phyloP scores from a whole-genome alignment of 108 stramenopile species.

The Conticribra weissflogii region DNA sequence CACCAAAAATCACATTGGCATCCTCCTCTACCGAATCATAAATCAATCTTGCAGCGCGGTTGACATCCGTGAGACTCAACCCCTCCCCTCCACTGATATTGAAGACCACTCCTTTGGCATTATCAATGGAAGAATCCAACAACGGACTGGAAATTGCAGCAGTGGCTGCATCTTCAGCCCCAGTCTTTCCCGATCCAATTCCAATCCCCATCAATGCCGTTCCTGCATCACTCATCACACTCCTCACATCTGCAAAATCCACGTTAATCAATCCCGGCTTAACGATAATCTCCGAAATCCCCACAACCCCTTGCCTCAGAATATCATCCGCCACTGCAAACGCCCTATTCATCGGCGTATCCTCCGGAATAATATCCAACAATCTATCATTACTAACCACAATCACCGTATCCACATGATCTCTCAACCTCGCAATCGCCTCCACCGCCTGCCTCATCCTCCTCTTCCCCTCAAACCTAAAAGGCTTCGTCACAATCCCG shows the following conservation, averaged over 20 bases:
- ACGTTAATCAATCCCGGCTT: constrained; percentile 92
- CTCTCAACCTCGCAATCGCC: constrained; percentile 65
- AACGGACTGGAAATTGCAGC: constrained; percentile 88
- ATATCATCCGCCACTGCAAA: constrained; percentile 93
- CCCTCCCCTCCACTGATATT: constrained; percentile 86
- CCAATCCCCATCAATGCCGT: constrained; percentile 93
- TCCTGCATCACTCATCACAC: constrained; percentile 89
- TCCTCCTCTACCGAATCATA: constrained; percentile 81
- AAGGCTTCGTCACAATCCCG: constrained; percentile 88
- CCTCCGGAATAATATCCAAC: constrained; percentile 78
- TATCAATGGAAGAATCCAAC: constrained; percentile 80
- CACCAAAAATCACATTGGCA: constrained; percentile 90
- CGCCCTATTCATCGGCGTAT: constrained; percentile 82
- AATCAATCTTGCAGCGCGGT: constrained; percentile 82
- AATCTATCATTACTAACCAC: constrained; percentile 84
- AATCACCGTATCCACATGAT: constrained; percentile 91
- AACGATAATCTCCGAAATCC: constrained; percentile 91
- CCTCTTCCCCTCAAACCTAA: constrained; percentile 86
- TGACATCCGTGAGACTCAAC: constrained; percentile 84
- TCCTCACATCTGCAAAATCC: constrained; percentile 92
- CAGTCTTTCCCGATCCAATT: constrained; percentile 73
- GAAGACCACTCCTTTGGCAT: constrained; percentile 89
- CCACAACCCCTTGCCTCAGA: constrained; percentile 88
- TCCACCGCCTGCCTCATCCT: constrained; percentile 83
- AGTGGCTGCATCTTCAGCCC: constrained; percentile 85